phyloP scores from a whole-genome alignment of 1,284 basidiomycete species.

The Cryptococcus depauperatus region DNA sequence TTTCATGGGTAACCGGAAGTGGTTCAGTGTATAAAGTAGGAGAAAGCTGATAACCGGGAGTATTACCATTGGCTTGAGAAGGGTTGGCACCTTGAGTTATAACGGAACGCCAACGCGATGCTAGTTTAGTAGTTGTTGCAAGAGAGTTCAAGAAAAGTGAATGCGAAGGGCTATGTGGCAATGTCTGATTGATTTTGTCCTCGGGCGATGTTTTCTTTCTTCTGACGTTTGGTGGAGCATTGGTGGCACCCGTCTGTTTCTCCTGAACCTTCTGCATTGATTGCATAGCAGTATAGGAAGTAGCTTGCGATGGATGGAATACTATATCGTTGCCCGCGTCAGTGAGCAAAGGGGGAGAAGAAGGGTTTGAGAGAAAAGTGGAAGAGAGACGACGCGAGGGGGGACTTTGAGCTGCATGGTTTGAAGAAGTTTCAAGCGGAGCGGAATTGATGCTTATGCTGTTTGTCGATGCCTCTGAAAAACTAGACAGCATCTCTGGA shows the following conservation, averaged over 20 bases:
- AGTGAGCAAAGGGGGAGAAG: constrained; percentile 32
- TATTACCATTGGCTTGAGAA: constrained; percentile 1
- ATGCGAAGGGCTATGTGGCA: constrained; percentile 12
- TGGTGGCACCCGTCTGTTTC: background rate
- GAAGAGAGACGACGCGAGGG: constrained; percentile 21
- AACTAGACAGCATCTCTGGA: constrained; percentile 6
- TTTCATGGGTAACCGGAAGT: constrained; percentile 37
- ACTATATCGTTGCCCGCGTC: constrained; percentile 27
- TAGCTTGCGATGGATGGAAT: constrained; percentile 22
- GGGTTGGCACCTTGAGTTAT: constrained; percentile 19
- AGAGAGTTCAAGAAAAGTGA: constrained; percentile 21
- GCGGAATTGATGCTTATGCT: constrained; percentile 3
- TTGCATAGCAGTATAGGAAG: constrained; percentile 3
- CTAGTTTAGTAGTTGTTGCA: constrained; percentile 26
- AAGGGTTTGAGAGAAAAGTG: constrained; percentile 22
- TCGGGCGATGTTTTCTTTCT: no score
- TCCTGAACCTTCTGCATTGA: constrained; percentile 12
- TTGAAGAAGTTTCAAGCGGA: constrained; percentile 25
- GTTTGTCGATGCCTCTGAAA: background rate
- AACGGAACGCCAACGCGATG: constrained; percentile 35
- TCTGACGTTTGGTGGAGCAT: no score
- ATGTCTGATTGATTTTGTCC: background rate
- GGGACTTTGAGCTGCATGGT: constrained; percentile 18
- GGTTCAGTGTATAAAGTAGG: background rate
- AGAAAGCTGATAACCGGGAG: background rate